phyloP scores from a whole-genome alignment of 768 basidiomycete species.

The Termitomyces sp. region DNA sequence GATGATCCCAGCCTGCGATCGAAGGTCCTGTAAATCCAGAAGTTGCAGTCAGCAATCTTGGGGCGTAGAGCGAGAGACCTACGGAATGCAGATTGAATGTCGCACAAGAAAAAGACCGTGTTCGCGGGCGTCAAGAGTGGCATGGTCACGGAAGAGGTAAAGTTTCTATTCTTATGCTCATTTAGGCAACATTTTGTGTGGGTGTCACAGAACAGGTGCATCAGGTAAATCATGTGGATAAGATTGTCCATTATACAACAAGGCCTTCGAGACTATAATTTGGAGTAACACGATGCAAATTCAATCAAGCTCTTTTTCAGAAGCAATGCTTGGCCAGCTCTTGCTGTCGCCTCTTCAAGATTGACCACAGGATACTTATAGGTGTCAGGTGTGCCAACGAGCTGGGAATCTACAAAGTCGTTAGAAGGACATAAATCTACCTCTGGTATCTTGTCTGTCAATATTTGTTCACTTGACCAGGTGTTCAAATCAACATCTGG shows the following conservation, averaged over 20 bases:
- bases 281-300: no score
- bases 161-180: background rate
- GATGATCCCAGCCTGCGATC: constrained; percentile 15
- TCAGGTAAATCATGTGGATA: no score
- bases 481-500: no score
- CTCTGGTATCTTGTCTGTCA: no score
- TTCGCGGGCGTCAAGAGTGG: constrained; percentile 13
- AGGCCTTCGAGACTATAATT: no score
- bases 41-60: background rate
- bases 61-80: background rate
- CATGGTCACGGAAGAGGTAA: constrained; percentile 10
- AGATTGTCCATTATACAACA: no score
- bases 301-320: background rate
- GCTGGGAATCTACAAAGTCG: constrained; percentile 47
- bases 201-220: no score
- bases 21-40: constrained; percentile 5
- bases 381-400: constrained; percentile 58
- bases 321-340: constrained; percentile 27
- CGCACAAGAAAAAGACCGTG: constrained; percentile 16
- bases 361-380: no score
- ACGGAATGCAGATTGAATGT: constrained; percentile 17
- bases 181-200: no score
- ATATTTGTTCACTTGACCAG: no score
- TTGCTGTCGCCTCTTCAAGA: constrained; percentile 49
- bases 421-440: no score